Conservation (phyloP, 2,329 filamentous ascomycete species). For the Zelopaecilomyces penicillatus region DNA sequence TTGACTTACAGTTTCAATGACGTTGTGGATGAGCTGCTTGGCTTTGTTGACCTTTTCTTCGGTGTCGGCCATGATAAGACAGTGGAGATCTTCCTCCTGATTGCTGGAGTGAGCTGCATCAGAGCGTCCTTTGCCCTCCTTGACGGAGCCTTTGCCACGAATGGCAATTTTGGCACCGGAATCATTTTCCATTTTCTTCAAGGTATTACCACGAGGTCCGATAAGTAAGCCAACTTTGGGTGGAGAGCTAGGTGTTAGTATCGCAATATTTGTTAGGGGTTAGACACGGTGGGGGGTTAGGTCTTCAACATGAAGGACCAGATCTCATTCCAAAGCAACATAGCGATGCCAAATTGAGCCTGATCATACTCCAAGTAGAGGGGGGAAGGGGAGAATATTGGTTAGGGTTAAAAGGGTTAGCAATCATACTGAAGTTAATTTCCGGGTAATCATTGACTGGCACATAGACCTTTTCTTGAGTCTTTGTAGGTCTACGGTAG, state of each 20-base stretch:
- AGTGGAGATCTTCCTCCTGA: slow-evolving; percentile 98
- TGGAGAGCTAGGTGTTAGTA: slow-evolving; percentile 88
- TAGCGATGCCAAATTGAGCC: slow-evolving; percentile 25
- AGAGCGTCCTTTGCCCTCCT: slow-evolving; percentile 98
- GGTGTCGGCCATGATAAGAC: slow-evolving; percentile 98
- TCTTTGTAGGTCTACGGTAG: slow-evolving; percentile 98
- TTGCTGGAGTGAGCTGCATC: slow-evolving; percentile 99
- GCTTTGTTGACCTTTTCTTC: slow-evolving; percentile 99
- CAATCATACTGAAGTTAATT: slow-evolving; percentile 99
- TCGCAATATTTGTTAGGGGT: slow-evolving; percentile 26
- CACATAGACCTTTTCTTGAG: slow-evolving; percentile 99
- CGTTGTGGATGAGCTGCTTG: slow-evolving; percentile 95
- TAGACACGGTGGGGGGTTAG: slow-evolving; percentile 23
- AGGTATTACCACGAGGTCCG: slow-evolving; percentile 97
- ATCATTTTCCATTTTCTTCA: slow-evolving; percentile 99
- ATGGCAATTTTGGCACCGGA: slow-evolving; percentile 98
- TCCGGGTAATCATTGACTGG: slow-evolving; percentile 99
- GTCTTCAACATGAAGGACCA: slow-evolving; percentile 26
- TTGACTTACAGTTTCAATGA: slow-evolving; percentile 86
- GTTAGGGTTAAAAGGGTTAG: slow-evolving; percentile 92
- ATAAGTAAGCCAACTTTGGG: slow-evolving; percentile 99
- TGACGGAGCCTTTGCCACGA: slow-evolving; percentile 97
- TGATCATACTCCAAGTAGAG: slow-evolving; percentile 37
- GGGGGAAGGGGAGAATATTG: slow-evolving; percentile 31
- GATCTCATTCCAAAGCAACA: slow-evolving; percentile 22